phyloP scores from a whole-genome alignment of 23 red algal genomes.

The Gracilaria gracilis region DNA sequence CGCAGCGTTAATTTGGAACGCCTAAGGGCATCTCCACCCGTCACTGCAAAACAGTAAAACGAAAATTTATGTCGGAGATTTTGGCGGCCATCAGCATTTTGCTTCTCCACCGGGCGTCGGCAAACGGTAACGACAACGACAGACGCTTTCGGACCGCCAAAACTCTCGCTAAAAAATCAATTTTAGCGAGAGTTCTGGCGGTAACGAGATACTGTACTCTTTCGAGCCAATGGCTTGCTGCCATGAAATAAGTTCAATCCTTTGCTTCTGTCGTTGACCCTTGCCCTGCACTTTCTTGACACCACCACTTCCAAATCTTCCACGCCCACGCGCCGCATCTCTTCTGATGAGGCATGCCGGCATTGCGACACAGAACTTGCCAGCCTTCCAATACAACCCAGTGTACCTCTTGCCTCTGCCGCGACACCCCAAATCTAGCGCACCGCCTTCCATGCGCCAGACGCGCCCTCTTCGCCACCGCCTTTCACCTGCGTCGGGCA shows the following conservation, averaged over 20 bases:
- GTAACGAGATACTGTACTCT: background rate
- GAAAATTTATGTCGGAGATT: background rate
- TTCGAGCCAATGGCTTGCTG: background rate
- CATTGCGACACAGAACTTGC: no score
- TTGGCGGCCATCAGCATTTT: background rate
- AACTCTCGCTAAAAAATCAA: background rate
- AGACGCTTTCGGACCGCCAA: background rate
- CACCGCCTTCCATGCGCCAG: no score
- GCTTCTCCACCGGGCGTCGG: background rate
- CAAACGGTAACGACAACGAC: background rate
- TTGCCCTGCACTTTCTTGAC: no score
- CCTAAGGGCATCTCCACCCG: background rate
- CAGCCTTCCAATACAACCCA: no score
- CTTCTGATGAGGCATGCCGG: no score
- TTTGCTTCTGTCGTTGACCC: no score
- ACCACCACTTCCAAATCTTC: no score
- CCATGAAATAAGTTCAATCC: background rate
- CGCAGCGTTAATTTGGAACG: background rate
- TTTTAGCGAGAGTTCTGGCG: background rate
- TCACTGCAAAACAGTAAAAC: background rate
- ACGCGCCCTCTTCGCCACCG: no score
- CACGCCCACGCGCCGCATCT: no score
- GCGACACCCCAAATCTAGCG: no score
- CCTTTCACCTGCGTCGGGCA: no score
- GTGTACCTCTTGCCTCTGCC: no score